Conservation (phyloP, 2,329 filamentous ascomycete genomes). For the Akanthomyces lecanii region DNA sequence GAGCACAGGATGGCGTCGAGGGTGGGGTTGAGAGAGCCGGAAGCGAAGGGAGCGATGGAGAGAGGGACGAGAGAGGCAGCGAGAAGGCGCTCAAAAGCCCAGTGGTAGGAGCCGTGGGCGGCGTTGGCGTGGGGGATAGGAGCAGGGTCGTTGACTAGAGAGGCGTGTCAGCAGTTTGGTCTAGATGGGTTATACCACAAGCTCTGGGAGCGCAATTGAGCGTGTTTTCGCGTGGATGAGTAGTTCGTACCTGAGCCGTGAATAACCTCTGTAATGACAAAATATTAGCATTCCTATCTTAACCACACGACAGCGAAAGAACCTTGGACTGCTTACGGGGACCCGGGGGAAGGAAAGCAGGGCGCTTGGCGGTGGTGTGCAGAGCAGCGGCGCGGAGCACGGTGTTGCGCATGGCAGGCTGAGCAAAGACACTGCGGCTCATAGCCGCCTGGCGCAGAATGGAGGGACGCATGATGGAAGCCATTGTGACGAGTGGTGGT, state of each 20-base stretch:
- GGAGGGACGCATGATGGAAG: conserved; percentile 51
- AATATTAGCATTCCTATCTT: neutral
- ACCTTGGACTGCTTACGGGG: conserved; percentile 62
- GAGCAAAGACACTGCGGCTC: conserved; percentile 35
- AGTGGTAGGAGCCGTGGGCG: conserved; percentile 93
- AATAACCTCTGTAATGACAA: conserved; percentile 57
- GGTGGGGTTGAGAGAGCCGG: conserved; percentile 83
- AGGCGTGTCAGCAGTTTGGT: conserved; percentile 11
- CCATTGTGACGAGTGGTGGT: conserved; percentile 40
- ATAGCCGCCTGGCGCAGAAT: conserved; percentile 51
- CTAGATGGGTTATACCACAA: neutral
- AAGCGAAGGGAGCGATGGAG: conserved; percentile 85
- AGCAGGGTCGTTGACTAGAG: conserved; percentile 77
- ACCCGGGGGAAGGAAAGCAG: conserved; percentile 79
- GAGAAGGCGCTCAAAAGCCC: conserved; percentile 88
- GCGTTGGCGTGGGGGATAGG: conserved; percentile 68
- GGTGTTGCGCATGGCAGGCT: conserved; percentile 33
- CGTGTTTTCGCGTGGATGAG: conserved; percentile 1
- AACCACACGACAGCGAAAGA: neutral
- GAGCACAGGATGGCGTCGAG: conserved; percentile 83
- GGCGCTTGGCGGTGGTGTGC: conserved; percentile 71
- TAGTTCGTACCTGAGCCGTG: conserved; percentile 63
- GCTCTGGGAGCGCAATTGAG: neutral
- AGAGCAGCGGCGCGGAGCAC: conserved; percentile 63
- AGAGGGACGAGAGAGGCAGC: conserved; percentile 80